Conservation (phyloP, 331 rosid genomes). For the Spiraea crenata region DNA sequence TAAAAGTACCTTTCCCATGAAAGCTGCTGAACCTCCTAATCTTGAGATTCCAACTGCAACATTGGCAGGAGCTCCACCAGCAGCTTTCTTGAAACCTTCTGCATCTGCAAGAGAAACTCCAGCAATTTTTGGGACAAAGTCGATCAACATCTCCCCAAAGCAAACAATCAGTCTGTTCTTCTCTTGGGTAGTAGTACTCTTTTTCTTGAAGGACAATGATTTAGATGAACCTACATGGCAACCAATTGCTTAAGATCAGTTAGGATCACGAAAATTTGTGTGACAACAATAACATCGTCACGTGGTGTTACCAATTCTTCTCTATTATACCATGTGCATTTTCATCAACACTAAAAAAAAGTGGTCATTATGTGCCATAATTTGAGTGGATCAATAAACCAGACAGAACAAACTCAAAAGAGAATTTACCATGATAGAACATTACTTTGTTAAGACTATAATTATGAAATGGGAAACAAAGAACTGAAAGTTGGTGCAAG, state of each 20-base stretch:
- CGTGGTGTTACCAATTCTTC: too few relatives aligned
- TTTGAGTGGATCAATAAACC: too few relatives aligned
- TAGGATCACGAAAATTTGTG: background rate
- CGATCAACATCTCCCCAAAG: conserved; percentile 56
- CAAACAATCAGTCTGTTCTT: conserved; percentile 35
- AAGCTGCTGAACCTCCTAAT: conserved; percentile 48
- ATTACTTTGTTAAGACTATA: background rate
- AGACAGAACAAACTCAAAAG: background rate
- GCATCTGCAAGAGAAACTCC: conserved; percentile 55
- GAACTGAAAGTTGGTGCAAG: background rate
- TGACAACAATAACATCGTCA: too few relatives aligned
- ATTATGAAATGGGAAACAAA: conserved; percentile 2
- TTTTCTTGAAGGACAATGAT: background rate
- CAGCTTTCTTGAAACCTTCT: conserved; percentile 40
- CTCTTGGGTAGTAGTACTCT: background rate
- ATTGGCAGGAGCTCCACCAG: conserved; percentile 56
- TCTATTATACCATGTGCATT: too few relatives aligned
- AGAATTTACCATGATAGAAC: background rate
- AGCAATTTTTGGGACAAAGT: conserved; percentile 32
- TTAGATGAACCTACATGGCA: conserved; percentile 27
- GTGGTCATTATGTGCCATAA: too few relatives aligned
- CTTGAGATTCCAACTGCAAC: conserved; percentile 54
- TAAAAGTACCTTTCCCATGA: conserved; percentile 56
- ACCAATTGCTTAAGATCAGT: conserved; percentile 1
- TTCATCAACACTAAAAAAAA: too few relatives aligned